Conservation (phyloP, 176 grass and related monocot species). For the Sorghum bicolor region Sorghum_bicolor_NCBIv3 NC_012874.2:71135501-71136000, state of each 20-base stretch:
- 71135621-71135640: neutral
- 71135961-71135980: conserved; percentile 37
- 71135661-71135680: too few relatives aligned
- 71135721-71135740: too few relatives aligned
- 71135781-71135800: conserved; percentile 61
- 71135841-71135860: conserved; percentile 9
- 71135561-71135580: neutral
- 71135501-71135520: neutral
- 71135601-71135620: conserved; percentile 15
- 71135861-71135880: conserved; percentile 53
- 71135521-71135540: conserved; percentile 27
- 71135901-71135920: conserved; percentile 35
- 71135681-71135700: too few relatives aligned
- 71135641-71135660: too few relatives aligned
- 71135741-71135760: too few relatives aligned
- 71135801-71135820: conserved; percentile 23
- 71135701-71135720: too few relatives aligned
- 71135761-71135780: neutral
- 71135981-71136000: conserved; percentile 24
- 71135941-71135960: conserved; percentile 50
- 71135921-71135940: conserved; percentile 43
- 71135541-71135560: conserved; percentile 31
- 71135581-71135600: conserved; percentile 16
- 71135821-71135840: conserved; percentile 36
- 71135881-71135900: conserved; percentile 48